A percentile compares a stretch with the other conserved stretches of the same genome.
These are phyloP conservation scores for Stemphylium beticola DNA, from an alignment of 2,329 filamentous ascomycete species.

Conservation along the genomic window DNA sequence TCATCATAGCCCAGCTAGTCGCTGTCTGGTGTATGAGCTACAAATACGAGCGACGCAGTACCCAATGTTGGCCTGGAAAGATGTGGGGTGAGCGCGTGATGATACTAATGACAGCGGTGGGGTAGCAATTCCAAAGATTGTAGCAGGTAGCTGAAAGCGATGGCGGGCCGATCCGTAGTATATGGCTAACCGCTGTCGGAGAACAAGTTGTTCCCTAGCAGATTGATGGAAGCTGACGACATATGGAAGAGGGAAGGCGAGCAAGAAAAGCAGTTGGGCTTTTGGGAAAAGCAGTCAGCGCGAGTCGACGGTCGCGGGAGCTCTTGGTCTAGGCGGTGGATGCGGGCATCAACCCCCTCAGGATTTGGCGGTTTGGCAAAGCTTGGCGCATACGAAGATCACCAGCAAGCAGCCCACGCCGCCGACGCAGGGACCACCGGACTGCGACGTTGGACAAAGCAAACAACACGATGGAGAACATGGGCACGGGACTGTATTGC, in stretches of 20 bases:
- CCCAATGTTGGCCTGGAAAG: conserved; percentile 16
- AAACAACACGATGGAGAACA: neutral
- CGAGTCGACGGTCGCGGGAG: conserved; percentile 40
- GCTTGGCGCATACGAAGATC: conserved; percentile 20
- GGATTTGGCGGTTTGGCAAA: conserved; percentile 21
- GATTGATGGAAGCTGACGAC: conserved; percentile 43
- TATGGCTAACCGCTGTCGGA: conserved; percentile 45
- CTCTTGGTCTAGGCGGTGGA: conserved; percentile 26
- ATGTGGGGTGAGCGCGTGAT: conserved; percentile 29
- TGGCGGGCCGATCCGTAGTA: conserved; percentile 33
- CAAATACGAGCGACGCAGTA: conserved; percentile 12
- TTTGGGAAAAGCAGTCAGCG: conserved; percentile 39
- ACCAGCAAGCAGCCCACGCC: conserved; percentile 5
- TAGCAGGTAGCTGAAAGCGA: conserved; percentile 29
- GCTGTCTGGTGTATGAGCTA: conserved; percentile 15
- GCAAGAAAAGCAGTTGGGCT: conserved; percentile 20
- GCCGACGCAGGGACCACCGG: conserved; percentile 5
- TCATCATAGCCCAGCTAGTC: conserved; percentile 24
- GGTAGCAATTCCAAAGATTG: conserved; percentile 29
- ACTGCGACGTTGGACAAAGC: neutral
- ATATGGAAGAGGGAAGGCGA: conserved; percentile 38
- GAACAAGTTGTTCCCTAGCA: conserved; percentile 46
- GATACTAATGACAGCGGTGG: conserved; percentile 31
- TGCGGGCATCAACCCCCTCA: conserved; percentile 23
- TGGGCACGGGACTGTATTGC: too few species aligned